Evolutionary conservation across 169 alveolate species (phyloP), one percentile per base, ranked within the genome.

Genomic region (Eimeria falciformis): DNA sequence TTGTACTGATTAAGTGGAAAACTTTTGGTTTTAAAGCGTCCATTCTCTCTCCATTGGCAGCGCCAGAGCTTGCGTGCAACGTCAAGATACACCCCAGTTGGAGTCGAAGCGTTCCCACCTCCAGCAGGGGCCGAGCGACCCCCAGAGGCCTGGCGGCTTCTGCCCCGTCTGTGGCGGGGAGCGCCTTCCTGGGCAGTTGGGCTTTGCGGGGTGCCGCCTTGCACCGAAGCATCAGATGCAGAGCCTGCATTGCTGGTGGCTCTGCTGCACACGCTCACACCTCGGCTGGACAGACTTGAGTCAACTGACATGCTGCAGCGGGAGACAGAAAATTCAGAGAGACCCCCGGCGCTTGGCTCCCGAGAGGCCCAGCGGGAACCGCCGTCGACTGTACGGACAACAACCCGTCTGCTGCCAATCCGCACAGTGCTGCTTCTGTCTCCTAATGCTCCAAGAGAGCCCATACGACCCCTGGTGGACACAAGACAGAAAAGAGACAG

Each of bases 21-120:
- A 33, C 98, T 98, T 58, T 96, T 96, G 7, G 98, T 96, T 71
- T 96, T 94, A 94, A 96, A 96, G 71, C 97, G 94, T 37, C 98
- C 98, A 73, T 96, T 96, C 91, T 96, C 98, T 40, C 97, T 93
- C 98, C 98, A 96, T 91, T 96, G 98, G 91, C 98, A 96, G 47
- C 98, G 93, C 98, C 98, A 96, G 6, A 96, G 94, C 91, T 96
- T 96, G 25, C 98, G 94, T 18, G 97, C 93, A 66, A 97, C 97
- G 90, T 96, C 98, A 58, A 96, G 96, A 88, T 96, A 96, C 12
- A 96, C 98, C 40, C 98, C 98, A 14, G 96, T 96, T 43, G 98
- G 98, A 33, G 96, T 82, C 4, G 98, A 81, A 25, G 89, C 50
- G 40, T 81, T 81, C 37, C 89, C 89, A 29, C 89, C 89, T 46